Conservation (phyloP, 352 stramenopile species). For the Vaucheria bursata region DNA sequence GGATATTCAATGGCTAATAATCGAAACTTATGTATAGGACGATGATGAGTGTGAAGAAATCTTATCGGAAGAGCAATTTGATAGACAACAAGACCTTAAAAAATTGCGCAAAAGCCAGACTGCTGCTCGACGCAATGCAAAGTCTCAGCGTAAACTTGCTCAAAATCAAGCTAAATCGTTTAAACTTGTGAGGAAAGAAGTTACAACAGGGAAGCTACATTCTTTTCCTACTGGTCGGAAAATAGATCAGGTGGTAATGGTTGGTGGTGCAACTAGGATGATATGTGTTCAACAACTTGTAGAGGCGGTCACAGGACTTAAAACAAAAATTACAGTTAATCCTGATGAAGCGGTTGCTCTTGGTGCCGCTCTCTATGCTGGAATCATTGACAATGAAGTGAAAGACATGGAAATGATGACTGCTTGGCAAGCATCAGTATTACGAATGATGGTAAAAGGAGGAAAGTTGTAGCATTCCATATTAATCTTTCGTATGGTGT, state of each 20-base stretch:
- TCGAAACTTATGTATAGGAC: no score
- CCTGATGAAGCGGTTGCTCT: constrained; percentile 49
- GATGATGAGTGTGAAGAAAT: no score
- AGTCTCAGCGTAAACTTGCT: not conserved
- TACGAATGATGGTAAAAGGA: constrained; percentile 24
- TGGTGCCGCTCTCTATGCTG: constrained; percentile 46
- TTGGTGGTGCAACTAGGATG: constrained; percentile 50
- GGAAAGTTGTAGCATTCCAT: constrained; percentile 7
- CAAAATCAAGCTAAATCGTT: constrained; percentile 17
- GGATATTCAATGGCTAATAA: no score
- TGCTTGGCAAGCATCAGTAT: constrained; percentile 38
- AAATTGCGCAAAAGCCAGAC: constrained; percentile 22
- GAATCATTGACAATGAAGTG: constrained; percentile 48
- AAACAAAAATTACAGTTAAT: constrained; percentile 26
- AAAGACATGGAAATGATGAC: constrained; percentile 47
- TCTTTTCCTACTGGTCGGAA: constrained; percentile 26
- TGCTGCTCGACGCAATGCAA: constrained; percentile 9
- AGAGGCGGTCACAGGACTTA: constrained; percentile 34
- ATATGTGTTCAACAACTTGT: constrained; percentile 33
- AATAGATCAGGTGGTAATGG: constrained; percentile 47
- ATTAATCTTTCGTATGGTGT: not conserved
- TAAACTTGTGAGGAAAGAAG: not conserved
- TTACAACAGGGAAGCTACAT: constrained; percentile 14
- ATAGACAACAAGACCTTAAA: constrained; percentile 1
- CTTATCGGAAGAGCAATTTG: no score